These are phyloP conservation scores for Terana coerulea DNA, from an alignment of 768 basidiomycete species.

Conservation along the genomic window DNA sequence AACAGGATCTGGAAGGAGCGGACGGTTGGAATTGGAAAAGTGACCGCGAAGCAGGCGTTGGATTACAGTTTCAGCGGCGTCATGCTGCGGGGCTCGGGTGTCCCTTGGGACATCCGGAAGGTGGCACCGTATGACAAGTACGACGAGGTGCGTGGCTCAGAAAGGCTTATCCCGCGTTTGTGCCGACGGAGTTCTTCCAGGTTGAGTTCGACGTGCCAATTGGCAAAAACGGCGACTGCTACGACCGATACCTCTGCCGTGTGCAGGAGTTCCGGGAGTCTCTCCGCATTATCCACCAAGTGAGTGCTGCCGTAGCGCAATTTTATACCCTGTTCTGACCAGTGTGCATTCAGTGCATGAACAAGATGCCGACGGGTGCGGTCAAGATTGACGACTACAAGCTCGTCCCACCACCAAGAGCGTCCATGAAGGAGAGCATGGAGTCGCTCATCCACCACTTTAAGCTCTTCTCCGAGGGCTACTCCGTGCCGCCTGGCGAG, in stretches of 20 bases:
- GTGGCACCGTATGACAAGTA: slow-evolving; percentile 95
- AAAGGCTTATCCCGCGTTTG: background rate
- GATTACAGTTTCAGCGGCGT: slow-evolving; percentile 95
- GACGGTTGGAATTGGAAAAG: slow-evolving; percentile 84
- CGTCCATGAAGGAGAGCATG: slow-evolving; percentile 99
- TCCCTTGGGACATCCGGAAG: slow-evolving; percentile 94
- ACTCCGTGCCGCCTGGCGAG: slow-evolving; percentile 93
- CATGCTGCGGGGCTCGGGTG: slow-evolving; percentile 91
- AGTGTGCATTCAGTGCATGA: slow-evolving; percentile 62
- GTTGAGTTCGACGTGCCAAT: slow-evolving; percentile 98
- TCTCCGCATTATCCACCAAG: slow-evolving; percentile 81
- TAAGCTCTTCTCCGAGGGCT: slow-evolving; percentile 98
- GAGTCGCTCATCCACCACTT: slow-evolving; percentile 98
- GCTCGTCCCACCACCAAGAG: slow-evolving; percentile 92
- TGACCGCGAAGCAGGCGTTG: slow-evolving; percentile 89
- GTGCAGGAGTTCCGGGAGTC: slow-evolving; percentile 98
- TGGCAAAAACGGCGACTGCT: slow-evolving; percentile 96
- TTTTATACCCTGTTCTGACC: background rate
- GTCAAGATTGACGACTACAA: slow-evolving; percentile 98
- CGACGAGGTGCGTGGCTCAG: slow-evolving; percentile 68
- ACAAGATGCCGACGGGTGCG: slow-evolving; percentile 93
- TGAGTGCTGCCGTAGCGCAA: slow-evolving; percentile 19
- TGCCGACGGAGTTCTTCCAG: slow-evolving; percentile 30
- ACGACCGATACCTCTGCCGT: slow-evolving; percentile 95
- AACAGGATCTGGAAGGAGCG: slow-evolving; percentile 99